Evolutionary conservation across 2,329 filamentous ascomycete genomes (phyloP).

Genomic region (Talaromyces verruculosus): DNA sequence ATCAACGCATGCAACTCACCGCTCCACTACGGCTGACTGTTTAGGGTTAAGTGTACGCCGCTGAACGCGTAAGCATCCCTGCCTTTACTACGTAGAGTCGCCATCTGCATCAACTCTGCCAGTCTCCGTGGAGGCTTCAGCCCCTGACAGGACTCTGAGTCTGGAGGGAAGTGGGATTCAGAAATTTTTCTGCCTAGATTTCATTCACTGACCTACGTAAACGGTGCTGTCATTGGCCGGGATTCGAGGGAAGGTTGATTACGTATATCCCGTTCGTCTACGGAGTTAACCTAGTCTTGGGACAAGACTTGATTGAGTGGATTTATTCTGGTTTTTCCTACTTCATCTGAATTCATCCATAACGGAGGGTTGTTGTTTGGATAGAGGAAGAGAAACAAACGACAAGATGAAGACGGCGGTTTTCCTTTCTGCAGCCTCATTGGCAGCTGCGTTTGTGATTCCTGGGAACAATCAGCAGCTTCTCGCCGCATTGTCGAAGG

Average conservation of each 20-base stretch:
- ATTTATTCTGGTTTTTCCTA: not conserved
- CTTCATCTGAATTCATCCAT: not conserved
- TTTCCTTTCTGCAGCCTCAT: constrained; percentile 47
- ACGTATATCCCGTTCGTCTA: not conserved
- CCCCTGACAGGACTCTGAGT: too few species aligned
- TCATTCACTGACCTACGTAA: not conserved
- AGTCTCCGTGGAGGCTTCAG: not conserved
- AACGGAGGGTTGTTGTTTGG: not conserved
- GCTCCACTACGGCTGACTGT: not conserved
- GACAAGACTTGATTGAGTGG: not conserved
- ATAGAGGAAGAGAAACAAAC: not conserved
- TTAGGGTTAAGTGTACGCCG: constrained; percentile 2
- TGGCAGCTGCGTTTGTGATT: constrained; percentile 51
- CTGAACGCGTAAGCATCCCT: not conserved
- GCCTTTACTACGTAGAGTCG: not conserved
- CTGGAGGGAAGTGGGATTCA: too few species aligned
- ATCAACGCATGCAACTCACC: not conserved
- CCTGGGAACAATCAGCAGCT: constrained; percentile 46
- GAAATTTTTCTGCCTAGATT: not conserved
- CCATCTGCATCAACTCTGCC: not conserved
- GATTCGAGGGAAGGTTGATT: not conserved
- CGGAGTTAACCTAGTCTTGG: not conserved
- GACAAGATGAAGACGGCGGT: constrained; percentile 48
- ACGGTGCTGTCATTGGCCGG: not conserved
- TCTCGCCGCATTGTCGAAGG: constrained; percentile 39